A percentile compares a stretch with the other conserved stretches of the same genome.
These are phyloP conservation scores for Leishmania gerbilli DNA, from an alignment of 208 protist species.

Conservation along the genomic window DNA sequence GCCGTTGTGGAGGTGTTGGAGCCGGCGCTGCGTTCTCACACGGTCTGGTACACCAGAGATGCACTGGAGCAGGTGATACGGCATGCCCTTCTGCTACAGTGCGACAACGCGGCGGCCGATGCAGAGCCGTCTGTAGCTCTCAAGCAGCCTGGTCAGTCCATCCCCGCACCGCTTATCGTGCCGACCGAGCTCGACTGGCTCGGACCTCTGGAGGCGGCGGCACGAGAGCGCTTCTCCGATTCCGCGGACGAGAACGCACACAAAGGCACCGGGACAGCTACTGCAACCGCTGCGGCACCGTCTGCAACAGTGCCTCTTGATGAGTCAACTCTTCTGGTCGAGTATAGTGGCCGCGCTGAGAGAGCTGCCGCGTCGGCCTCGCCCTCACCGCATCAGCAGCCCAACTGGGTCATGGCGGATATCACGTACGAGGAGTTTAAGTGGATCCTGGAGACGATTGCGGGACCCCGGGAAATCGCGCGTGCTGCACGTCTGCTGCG, in stretches of 20 bases:
- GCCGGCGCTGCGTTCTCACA: slow-evolving; percentile 35
- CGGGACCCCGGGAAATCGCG: slow-evolving; percentile 58
- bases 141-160: background rate
- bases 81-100: slow-evolving; percentile 1
- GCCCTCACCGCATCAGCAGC: background rate
- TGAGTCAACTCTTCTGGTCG: slow-evolving; percentile 14
- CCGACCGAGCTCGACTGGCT: slow-evolving; percentile 16
- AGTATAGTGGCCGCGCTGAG: background rate
- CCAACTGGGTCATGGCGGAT: slow-evolving; percentile 77
- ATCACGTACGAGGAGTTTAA: slow-evolving; percentile 68
- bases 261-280: background rate
- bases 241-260: background rate
- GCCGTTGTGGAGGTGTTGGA: slow-evolving; percentile 45
- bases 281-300: background rate
- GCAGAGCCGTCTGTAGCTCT: background rate
- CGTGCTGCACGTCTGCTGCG: slow-evolving; percentile 51
- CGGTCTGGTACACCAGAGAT: slow-evolving; percentile 24
- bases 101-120: background rate
- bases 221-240: slow-evolving; percentile 1
- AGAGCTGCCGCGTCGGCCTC: background rate
- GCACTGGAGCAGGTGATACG: slow-evolving; percentile 26
- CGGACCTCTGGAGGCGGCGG: background rate
- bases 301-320: background rate
- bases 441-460: slow-evolving; percentile 81
- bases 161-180: slow-evolving; percentile 4